Conservation (phyloP, 2,329 filamentous ascomycete genomes). For the Emmonsiellopsis sp. region DNA sequence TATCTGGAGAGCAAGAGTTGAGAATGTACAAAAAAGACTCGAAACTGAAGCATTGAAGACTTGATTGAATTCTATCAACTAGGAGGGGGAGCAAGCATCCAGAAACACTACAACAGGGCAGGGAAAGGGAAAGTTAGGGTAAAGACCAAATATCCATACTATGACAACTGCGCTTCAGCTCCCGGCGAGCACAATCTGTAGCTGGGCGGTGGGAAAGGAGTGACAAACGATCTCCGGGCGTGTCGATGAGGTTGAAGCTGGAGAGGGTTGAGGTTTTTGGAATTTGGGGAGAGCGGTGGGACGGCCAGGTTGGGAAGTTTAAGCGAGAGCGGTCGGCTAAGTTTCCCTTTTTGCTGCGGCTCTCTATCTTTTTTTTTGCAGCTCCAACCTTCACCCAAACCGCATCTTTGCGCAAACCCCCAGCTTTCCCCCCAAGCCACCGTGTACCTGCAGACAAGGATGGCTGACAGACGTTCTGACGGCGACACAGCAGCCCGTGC, state of each 20-base stretch:
- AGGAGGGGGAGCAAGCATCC: neutral
- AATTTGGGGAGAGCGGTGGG: neutral
- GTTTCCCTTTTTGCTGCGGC: conserved; percentile 17
- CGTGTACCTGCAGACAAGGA: conserved; percentile 20
- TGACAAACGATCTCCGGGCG: neutral
- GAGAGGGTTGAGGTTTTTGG: neutral
- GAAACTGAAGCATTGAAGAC: neutral
- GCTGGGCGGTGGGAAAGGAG: neutral
- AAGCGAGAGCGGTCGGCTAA: conserved; percentile 17
- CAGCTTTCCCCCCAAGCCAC: conserved; percentile 8
- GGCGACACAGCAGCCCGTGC: conserved; percentile 39
- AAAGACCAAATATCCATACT: conserved; percentile 1
- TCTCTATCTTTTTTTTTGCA: conserved; percentile 14
- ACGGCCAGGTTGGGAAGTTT: conserved; percentile 14
- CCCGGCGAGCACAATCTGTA: neutral
- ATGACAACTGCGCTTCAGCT: neutral
- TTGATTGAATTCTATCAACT: neutral
- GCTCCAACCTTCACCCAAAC: neutral
- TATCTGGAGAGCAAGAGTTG: neutral
- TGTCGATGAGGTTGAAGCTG: neutral
- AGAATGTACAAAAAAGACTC: neutral
- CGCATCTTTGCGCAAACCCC: conserved; percentile 6
- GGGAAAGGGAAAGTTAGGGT: neutral
- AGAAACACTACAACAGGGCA: neutral
- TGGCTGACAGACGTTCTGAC: conserved; percentile 50